These are phyloP conservation scores for Nannochloris sp. DNA, from an alignment of 139 green algal species.

Conservation along the genomic window DNA sequence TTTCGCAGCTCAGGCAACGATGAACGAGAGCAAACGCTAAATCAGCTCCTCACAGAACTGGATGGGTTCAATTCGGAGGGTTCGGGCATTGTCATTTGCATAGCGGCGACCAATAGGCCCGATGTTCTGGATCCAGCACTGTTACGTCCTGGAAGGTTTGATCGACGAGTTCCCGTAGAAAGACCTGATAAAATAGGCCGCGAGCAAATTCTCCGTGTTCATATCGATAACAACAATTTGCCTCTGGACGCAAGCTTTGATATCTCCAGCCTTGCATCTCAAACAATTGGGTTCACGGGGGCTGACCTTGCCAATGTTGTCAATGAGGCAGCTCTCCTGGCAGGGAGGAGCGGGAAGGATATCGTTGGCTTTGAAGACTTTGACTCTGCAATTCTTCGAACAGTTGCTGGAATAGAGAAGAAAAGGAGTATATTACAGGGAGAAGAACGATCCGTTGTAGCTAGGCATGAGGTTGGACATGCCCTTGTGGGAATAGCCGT, in stretches of 20 bases:
- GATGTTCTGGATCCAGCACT: slow-evolving; percentile 81
- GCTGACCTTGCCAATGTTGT: slow-evolving; percentile 90
- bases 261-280: slow-evolving; percentile 27
- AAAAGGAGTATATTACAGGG: slow-evolving; percentile 64
- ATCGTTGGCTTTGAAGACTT: slow-evolving; percentile 45
- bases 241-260: slow-evolving; percentile 67
- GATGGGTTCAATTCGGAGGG: slow-evolving; percentile 63
- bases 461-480: slow-evolving; percentile 82
- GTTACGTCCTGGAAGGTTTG: slow-evolving; percentile 72
- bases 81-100: slow-evolving; percentile 61
- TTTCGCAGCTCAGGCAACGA: slow-evolving; percentile 60
- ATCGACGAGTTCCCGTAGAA: slow-evolving; percentile 67
- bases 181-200: slow-evolving; percentile 58
- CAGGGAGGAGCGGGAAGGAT: slow-evolving; percentile 21
- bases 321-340: slow-evolving; percentile 68
- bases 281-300: slow-evolving; percentile 69
- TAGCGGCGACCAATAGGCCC: slow-evolving; percentile 79
- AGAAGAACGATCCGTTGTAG: slow-evolving; percentile 77
- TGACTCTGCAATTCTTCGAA: slow-evolving; percentile 59
- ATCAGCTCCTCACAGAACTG: slow-evolving; percentile 86
- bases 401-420: slow-evolving; percentile 88
- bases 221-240: slow-evolving; percentile 51
- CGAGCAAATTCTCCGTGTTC: slow-evolving; percentile 59
- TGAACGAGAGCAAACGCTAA: slow-evolving; percentile 85
- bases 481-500: slow-evolving; percentile 76